Evolutionary conservation across 2,329 filamentous ascomycete species (phyloP).

Genomic region (Chlorencoelia australis): DNA sequence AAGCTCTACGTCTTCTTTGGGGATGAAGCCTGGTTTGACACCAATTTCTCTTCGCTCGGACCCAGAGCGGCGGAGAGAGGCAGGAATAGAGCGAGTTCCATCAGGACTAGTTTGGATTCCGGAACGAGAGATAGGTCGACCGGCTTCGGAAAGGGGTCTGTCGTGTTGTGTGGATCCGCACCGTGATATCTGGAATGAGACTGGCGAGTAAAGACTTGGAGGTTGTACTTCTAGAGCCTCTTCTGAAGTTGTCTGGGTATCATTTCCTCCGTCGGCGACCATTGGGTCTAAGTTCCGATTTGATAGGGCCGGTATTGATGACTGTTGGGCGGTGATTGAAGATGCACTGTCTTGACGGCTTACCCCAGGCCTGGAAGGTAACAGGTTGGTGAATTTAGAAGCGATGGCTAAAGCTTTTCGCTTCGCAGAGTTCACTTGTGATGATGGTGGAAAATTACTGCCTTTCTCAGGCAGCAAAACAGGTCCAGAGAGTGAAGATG

Average conservation of each 20-base stretch:
- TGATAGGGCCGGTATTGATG: too few relatives aligned
- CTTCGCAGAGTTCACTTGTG: neutral
- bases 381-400: too few relatives aligned
- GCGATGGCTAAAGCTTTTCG: neutral
- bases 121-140: conserved; percentile 38
- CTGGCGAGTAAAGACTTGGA: neutral
- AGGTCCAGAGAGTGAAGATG: neutral
- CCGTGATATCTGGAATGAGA: neutral
- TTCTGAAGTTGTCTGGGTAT: neutral
- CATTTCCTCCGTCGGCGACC: neutral
- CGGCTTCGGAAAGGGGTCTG: too few relatives aligned
- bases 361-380: too few relatives aligned
- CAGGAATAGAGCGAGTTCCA: conserved; percentile 75
- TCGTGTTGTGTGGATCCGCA: neutral
- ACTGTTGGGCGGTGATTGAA: too few relatives aligned
- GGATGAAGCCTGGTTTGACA: conserved; percentile 80
- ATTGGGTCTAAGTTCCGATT: neutral
- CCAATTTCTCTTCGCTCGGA: conserved; percentile 80
- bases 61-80: conserved; percentile 73
- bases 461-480: neutral
- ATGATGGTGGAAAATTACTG: neutral
- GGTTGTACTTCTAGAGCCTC: neutral
- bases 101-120: conserved; percentile 63
- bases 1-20: conserved; percentile 83
- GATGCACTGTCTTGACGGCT: neutral